Base-by-base conservation (phyloP, 306 rosid genomes). In the Herpetospermum pedunculosum region DNA sequence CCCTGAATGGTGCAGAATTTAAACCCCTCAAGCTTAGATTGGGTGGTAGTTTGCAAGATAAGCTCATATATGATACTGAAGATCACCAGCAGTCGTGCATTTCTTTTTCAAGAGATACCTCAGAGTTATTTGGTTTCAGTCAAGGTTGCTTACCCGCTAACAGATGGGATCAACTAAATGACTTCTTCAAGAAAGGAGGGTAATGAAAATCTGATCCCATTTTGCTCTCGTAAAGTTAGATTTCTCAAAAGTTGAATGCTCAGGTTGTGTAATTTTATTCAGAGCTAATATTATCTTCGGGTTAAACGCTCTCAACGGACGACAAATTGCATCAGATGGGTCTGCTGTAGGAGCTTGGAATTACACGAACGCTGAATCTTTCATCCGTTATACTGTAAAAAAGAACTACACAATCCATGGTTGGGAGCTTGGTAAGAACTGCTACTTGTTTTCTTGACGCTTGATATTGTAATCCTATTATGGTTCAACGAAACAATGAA, bases 91-190 rank as follows among this genome's bases (percentile, higher is more conserved):
- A 78, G 58, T 85, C 85, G 14, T 94, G 97, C 60, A 73, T 74
- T 76, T 85, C 88, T 35, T 91, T 94, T 83, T 80, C 76, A 47
- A 57, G 30, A 40, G 85, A 76, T 58, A 4, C 84, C 52, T 69
- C 78, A 23, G 87, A 58, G 53, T 38, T 87, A 85, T 88, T 91
- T 85, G 86, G 91, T 74, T 91, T 89, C 84, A 83, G 86, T 71
- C 60, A 80, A 35, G 99, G 97, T 6, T 94, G 99, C 86, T 79
- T 94, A 44, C 92, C 96, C 9, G 71, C 84, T 90, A 29, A 75
- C 40, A 91, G 97, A 83, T 94, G 99, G 99, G 99, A 94, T 87
- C 89, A 89, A 79, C 70, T 94, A 14, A 94, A 88, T 83, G 82
- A 81, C 76, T 87, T 94, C 82, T 94, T 94, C 77, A 54, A 75